Evolutionary conservation across 306 rosid genomes (phyloP), one percentile per base, ranked within the genome.

Genomic region (Astragalus glycyphyllos): DNA sequence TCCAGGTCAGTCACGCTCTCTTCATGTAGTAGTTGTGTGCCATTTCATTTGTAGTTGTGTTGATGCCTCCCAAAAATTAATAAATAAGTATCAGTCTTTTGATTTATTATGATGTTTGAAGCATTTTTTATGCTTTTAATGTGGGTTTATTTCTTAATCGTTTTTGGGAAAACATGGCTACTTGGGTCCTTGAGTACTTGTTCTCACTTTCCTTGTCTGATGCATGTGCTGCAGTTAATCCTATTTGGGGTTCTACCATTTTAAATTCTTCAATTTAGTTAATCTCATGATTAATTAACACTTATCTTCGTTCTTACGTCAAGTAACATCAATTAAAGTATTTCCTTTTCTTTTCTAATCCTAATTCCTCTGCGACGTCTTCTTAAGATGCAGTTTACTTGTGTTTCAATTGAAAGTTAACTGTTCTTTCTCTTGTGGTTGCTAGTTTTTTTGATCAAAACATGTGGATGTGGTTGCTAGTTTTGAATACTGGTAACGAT

Each of bases 1-100:
- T 80, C 98, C 98, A 35, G 98, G 96, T 92, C 60, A 79, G 81
- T 46, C 61, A 3, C 58, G 6, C 57, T 8, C 49, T 48, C 58
- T 50, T 66, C 9, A n/a, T 3, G 10, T 64, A 10, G 49, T 41
- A 29, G 50, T 44, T 58, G 31, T 70, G 34, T 60, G 17, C 32
- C 29, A 17, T n/a, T 12, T 41, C 31, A 50, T 45, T 46, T 72
- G 61, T 69, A 35, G 45, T 53, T 65, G 16, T 54, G 47, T 26
- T 5, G 59, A 12, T 38, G 26, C 46, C 37, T 75, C 59, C 37
- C 17, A 8, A 10, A 61, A n/a, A n/a, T n/a, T n/a, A n/a, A 46
- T 45, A 11, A 62, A 68, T n/a, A n/a, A n/a, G n/a, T 12, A 32
- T 47, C 29, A 9, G 32, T 76, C 23, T 29, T 14, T 42, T 73